A percentile compares a stretch with the other conserved stretches of the same genome.
Evolutionary conservation across 768 basidiomycete species (phyloP).

Genomic region (Collybia sp.): DNA sequence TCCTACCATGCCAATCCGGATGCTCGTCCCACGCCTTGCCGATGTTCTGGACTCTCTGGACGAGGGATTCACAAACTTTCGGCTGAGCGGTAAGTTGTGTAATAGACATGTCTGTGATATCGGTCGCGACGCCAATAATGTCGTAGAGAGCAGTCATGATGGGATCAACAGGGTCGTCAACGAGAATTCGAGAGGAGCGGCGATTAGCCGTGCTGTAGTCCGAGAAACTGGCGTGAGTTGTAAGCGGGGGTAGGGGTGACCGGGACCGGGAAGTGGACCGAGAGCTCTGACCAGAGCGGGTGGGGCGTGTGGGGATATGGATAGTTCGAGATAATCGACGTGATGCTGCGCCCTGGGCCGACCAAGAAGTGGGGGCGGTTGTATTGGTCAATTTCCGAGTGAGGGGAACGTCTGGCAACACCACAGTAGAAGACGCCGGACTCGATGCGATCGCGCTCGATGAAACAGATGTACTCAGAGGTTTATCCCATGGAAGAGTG

Average conservation of each 20-base stretch:
- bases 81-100: constrained; percentile 82
- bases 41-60: constrained; percentile 86
- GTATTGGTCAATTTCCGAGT: constrained; percentile 59
- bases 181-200: constrained; percentile 76
- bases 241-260: constrained; percentile 78
- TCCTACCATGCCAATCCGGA: constrained; percentile 95
- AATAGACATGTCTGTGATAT: constrained; percentile 87
- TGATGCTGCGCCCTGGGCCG: constrained; percentile 50
- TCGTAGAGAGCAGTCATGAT: constrained; percentile 90
- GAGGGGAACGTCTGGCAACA: constrained; percentile 60
- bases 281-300: constrained; percentile 77
- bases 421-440: constrained; percentile 53
- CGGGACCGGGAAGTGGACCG: constrained; percentile 94
- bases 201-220: constrained; percentile 55
- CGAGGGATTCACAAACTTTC: constrained; percentile 80
- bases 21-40: constrained; percentile 97
- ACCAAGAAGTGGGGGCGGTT: constrained; percentile 49
- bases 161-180: constrained; percentile 84
- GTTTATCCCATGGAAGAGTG: constrained; percentile 64
- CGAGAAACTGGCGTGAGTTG: constrained; percentile 62
- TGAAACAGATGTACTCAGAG: constrained; percentile 49
- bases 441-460: constrained; percentile 54
- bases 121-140: constrained; percentile 89
- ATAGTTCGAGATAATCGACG: constrained; percentile 84
- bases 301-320: constrained; percentile 64